These are phyloP conservation scores for Sabuloglossum arenarium DNA, from an alignment of 495 filamentous ascomycete genomes.

Conservation along the genomic window DNA sequence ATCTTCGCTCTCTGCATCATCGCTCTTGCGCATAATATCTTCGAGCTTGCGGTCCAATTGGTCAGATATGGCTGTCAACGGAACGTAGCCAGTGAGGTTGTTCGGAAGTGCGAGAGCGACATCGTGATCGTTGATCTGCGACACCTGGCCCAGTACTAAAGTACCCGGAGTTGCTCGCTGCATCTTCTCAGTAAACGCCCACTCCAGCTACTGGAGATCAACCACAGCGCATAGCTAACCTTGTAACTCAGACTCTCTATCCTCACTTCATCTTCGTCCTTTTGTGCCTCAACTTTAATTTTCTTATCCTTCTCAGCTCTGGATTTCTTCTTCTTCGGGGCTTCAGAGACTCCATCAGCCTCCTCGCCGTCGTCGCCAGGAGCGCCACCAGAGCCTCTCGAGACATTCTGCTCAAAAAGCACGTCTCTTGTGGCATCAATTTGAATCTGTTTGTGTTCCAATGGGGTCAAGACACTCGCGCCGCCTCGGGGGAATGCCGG, in stretches of 20 bases:
- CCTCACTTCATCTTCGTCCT: slow-evolving; percentile 23
- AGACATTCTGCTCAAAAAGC: slow-evolving; percentile 60
- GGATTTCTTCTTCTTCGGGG: background rate
- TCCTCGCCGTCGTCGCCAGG: slow-evolving; percentile 26
- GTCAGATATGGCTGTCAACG: slow-evolving; percentile 77
- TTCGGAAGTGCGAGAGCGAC: slow-evolving; percentile 71
- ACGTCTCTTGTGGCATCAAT: slow-evolving; percentile 85
- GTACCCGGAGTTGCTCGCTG: slow-evolving; percentile 67
- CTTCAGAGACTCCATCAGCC: slow-evolving; percentile 22
- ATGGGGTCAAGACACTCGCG: slow-evolving; percentile 69
- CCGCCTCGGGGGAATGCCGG: slow-evolving; percentile 82
- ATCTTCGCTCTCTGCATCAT: slow-evolving; percentile 33
- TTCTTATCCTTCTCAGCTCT: slow-evolving; percentile 19
- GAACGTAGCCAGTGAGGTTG: slow-evolving; percentile 73
- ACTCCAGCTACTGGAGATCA: background rate
- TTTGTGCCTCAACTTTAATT: slow-evolving; percentile 6
- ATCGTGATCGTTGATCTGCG: slow-evolving; percentile 58
- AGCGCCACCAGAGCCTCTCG: slow-evolving; percentile 22
- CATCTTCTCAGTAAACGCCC: slow-evolving; percentile 18
- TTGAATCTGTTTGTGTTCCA: slow-evolving; percentile 92
- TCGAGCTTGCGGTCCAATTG: slow-evolving; percentile 46
- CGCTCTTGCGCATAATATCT: slow-evolving; percentile 29
- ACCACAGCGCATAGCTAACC: slow-evolving; percentile 24
- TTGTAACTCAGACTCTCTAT: slow-evolving; percentile 83
- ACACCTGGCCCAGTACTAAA: slow-evolving; percentile 68